Evolutionary conservation across 164 flowering plant genomes (phyloP), one percentile per base, ranked within the genome.

Genomic region (Annona squamosa): DNA sequence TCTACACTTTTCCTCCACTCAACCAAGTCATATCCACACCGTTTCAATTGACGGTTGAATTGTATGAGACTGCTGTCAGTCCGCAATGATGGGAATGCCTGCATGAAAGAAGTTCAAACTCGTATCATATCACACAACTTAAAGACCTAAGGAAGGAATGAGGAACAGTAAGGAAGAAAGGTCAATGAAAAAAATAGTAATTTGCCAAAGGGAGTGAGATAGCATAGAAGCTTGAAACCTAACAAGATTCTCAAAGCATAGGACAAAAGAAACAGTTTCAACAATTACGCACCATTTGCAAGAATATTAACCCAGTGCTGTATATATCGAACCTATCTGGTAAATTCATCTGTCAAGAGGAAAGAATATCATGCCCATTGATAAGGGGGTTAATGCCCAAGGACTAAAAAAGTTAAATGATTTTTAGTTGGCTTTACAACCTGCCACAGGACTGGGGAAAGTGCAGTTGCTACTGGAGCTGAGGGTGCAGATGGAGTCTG

Each of bases 371-470:
- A 48, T 18, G 46, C 1, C 56, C 61, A 18, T 26, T 48, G 48
- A 4, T 65, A 71, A 73, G 76, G 16, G 65, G 42, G 69, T 19
- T 42, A 6, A 26, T 37, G n/a, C 10, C 18, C 1, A 65, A 45
- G 16, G 56, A 72, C 16, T 2, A 42, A 66, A 3, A 10, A 65
- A 12, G 47, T 66, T 42, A 42, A 46, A 63, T 19, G 46, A 17
- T 71, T 3, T 26, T 41, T 12, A 62, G 61, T 19, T 1, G 48
- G 72, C 19, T 59, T 43, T 41, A 64, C 37, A 43, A 89, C 99
- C 97, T 92, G 99, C 99, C 99, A 95, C 9, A 95, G 83, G 64
- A 95, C 99, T 12, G 98, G 99, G 48, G 99, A 95, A 71, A 95
- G 92, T 75, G 92, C 97, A 76, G 98, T 71, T 61, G 99, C 98